Percentiles rank a stretch among this genome's conserved stretches.
Evolutionary conservation across 176 grass and related monocot genomes (phyloP).

Genomic region (Zea mays): Zm-B73-REFERENCE-NAM-5.0 NC_050100.1:14727501-14728000

Average conservation of each 20-base stretch:
- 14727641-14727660: background rate
- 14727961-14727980: slow-evolving; percentile 44
- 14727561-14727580: background rate
- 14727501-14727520: background rate
- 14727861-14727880: slow-evolving; percentile 79
- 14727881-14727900: slow-evolving; percentile 85
- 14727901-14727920: slow-evolving; percentile 90
- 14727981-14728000: slow-evolving; percentile 42
- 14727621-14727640: background rate
- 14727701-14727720: slow-evolving; percentile 31
- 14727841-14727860: slow-evolving; percentile 76
- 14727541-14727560: background rate
- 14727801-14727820: slow-evolving; percentile 86
- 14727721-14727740: slow-evolving; percentile 43
- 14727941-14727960: slow-evolving; percentile 72
- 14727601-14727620: slow-evolving; percentile 1
- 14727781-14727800: slow-evolving; percentile 85
- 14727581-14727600: slow-evolving; percentile 1
- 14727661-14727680: background rate
- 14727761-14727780: slow-evolving; percentile 82
- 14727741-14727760: slow-evolving; percentile 85
- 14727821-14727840: slow-evolving; percentile 86
- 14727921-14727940: slow-evolving; percentile 86
- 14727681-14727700: background rate
- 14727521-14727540: background rate